Base-by-base conservation (phyloP, 2,329 filamentous ascomycete species). In the Diaporthe citrichinensis region DNA sequence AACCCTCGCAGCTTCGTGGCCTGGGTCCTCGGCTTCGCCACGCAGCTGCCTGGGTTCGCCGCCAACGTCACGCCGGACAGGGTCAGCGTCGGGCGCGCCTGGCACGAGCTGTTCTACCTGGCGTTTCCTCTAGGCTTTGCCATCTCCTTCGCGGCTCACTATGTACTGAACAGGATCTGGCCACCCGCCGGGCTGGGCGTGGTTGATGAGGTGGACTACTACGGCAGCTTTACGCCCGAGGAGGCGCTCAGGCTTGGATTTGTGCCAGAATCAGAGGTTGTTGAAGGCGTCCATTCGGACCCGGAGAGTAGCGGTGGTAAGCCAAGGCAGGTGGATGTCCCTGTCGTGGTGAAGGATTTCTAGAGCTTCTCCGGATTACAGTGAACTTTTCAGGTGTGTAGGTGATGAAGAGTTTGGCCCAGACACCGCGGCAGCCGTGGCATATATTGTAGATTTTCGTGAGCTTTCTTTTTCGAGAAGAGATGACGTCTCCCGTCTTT, bases 11-110 rank as follows among this genome's bases (percentile, higher is more conserved):
- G 72, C n/a, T 78, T 72, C 15, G 65, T 71, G 17, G 76, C 73
- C 41, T 78, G 75, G 72, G 71, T 78, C 17, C 62, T 78, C 25
- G 76, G 72, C n/a, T 74, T 78, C 59, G 69, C 68, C 23, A 74
- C 75, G 4, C 61, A 69, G 28, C 55, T 78, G 25, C 67, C 59
- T 15, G 76, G 76, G n/a, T 73, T 78, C 44, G 73, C 73, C 4
- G 57, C 62, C n/a, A 72, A 75, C 31, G 72, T 67, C 44, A 65
- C 75, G 6, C 46, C 71, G 5, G 76, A 34, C 51, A 73, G 12
- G 9, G 58, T 76, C 67, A 59, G 69, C 10, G 68, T 71, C 20
- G 75, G 75, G 1, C 41, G 55, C n/a, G 74, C 73, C n/a, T 71
- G 73, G 68, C 57, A 49, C 46, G 72, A 74, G 46, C 36, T 73